Evolutionary conservation across 1,139 yeast genomes (phyloP).

Genomic region (Waltiozyma sp.): DNA sequence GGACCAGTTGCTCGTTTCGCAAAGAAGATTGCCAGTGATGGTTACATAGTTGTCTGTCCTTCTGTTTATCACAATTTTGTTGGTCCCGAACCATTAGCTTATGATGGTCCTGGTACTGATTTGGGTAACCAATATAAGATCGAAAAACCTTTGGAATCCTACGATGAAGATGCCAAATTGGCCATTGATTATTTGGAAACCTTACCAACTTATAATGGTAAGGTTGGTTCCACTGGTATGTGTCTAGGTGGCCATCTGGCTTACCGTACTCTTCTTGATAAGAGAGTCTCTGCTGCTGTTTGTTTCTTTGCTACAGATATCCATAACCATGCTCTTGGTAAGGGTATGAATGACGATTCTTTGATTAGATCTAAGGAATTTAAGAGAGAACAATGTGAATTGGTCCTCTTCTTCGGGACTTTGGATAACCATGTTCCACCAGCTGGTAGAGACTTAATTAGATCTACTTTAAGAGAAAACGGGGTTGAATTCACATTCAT

Average conservation of each 20-base stretch:
- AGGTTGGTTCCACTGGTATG: conserved; percentile 78
- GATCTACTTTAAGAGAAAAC: conserved; percentile 48
- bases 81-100: conserved; percentile 51
- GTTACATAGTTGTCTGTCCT: conserved; percentile 69
- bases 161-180: conserved; percentile 63
- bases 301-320: conserved; percentile 79
- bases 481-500: conserved; percentile 57
- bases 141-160: conserved; percentile 56
- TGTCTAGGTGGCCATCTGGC: conserved; percentile 83
- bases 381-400: conserved; percentile 37
- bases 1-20: conserved; percentile 69
- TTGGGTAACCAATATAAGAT: conserved; percentile 59
- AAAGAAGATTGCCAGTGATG: conserved; percentile 69
- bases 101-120: conserved; percentile 68
- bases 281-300: conserved; percentile 54
- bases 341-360: conserved; percentile 54
- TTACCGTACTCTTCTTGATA: conserved; percentile 59
- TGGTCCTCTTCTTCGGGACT: conserved; percentile 65
- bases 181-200: conserved; percentile 51
- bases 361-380: conserved; percentile 44
- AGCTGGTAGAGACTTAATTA: conserved; percentile 63
- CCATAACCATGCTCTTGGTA: conserved; percentile 41
- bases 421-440: conserved; percentile 75
- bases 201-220: conserved; percentile 59
- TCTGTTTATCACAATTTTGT: conserved; percentile 70